Evolutionary conservation across 805 yeast genomes (phyloP).

Genomic region (Teunomyces aglyptinius): DNA sequence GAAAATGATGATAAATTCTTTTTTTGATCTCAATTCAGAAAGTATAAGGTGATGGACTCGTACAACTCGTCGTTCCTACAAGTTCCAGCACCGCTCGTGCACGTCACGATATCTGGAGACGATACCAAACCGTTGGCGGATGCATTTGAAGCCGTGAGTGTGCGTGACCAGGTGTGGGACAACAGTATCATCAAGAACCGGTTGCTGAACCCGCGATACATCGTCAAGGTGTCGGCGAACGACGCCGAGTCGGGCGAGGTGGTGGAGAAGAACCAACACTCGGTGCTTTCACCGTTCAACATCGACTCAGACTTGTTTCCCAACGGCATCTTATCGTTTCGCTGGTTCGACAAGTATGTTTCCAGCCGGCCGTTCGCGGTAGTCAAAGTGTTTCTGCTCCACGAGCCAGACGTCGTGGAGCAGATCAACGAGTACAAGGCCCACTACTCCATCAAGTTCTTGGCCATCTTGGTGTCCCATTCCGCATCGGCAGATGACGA

Average conservation of each 20-base stretch:
- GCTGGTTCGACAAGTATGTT: conserved; percentile 38
- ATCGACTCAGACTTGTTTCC: conserved; percentile 27
- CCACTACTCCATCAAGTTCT: conserved; percentile 15
- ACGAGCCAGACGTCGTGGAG: conserved; percentile 9
- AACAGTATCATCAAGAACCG: conserved; percentile 36
- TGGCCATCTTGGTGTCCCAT: conserved; percentile 22
- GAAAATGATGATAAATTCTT: background rate
- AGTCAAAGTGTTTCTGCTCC: conserved; percentile 19
- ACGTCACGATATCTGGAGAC: conserved; percentile 1
- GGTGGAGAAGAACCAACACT: conserved; percentile 17
- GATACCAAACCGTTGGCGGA: background rate
- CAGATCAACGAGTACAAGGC: conserved; percentile 8
- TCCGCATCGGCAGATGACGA: conserved; percentile 18
- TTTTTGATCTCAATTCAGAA: background rate
- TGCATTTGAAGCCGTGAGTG: background rate
- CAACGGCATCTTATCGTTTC: conserved; percentile 25
- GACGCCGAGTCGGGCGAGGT: conserved; percentile 1
- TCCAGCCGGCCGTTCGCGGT: conserved; percentile 31
- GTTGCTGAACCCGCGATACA: conserved; percentile 30
- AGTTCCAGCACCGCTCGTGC: conserved; percentile 37
- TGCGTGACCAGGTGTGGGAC: conserved; percentile 29
- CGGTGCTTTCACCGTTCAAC: conserved; percentile 38
- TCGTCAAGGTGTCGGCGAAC: conserved; percentile 14
- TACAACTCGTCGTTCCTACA: conserved; percentile 26
- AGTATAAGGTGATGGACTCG: conserved; percentile 28